These are phyloP conservation scores for Nematocida ausubeli DNA, from an alignment of 371 early-diverging fungal genomes.

Conservation along the genomic window DNA sequence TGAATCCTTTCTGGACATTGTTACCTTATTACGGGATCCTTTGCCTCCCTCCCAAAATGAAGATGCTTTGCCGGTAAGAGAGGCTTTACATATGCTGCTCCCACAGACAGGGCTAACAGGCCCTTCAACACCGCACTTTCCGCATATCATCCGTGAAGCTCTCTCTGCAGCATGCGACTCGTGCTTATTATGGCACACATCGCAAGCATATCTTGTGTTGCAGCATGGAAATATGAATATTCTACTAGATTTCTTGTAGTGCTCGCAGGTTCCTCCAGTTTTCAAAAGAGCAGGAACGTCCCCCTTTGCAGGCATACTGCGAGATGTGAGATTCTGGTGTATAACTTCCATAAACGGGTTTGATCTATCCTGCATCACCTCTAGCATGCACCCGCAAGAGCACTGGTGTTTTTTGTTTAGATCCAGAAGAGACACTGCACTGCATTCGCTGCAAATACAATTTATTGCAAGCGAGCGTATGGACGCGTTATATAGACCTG, in stretches of 20 bases:
- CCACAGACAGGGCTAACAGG: conserved; percentile 69
- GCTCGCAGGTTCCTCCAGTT: conserved; percentile 77
- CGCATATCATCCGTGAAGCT: conserved; percentile 82
- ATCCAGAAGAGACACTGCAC: conserved; percentile 3
- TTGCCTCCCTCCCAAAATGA: conserved; percentile 93
- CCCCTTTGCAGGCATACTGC: conserved; percentile 68
- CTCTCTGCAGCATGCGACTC: conserved; percentile 71
- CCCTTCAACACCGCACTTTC: conserved; percentile 81
- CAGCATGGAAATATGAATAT: conserved; percentile 95
- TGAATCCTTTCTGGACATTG: conserved; percentile 77
- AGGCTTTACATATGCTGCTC: conserved; percentile 70
- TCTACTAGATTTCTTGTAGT: conserved; percentile 81
- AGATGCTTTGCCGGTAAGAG: conserved; percentile 67
- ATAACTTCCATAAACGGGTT: conserved; percentile 12
- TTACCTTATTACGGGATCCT: conserved; percentile 75
- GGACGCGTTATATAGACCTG: conserved; percentile 5
- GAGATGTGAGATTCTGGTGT: conserved; percentile 65
- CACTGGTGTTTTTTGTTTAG: conserved; percentile 45
- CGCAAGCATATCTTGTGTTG: conserved; percentile 77
- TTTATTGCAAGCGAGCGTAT: not conserved
- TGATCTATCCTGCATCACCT: conserved; percentile 71
- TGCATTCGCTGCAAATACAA: conserved; percentile 47
- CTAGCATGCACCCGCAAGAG: conserved; percentile 72
- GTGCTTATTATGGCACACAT: conserved; percentile 78
- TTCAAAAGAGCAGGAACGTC: conserved; percentile 60